Conservation (phyloP, 345 rosid genomes). For the Noccaea bulbosa region DNA sequence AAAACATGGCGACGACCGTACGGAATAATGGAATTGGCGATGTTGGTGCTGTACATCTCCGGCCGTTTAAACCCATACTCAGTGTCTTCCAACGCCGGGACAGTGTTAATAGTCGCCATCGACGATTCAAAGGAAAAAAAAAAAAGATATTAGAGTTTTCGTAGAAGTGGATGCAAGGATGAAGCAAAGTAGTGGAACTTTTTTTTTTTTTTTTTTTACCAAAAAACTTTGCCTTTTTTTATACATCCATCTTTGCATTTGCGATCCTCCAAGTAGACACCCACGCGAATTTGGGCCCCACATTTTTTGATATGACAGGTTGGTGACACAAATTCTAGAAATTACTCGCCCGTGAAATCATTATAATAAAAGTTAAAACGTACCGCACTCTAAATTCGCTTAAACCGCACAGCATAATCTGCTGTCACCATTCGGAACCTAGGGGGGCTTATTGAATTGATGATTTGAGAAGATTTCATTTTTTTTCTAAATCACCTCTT, state of each 20-base stretch:
- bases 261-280: neutral
- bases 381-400: too few relatives aligned
- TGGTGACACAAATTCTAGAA: neutral
- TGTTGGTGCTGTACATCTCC: conserved; percentile 76
- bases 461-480: too few relatives aligned
- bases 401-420: too few relatives aligned
- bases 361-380: too few relatives aligned
- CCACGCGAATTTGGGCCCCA: conserved; percentile 32
- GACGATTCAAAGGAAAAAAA: neutral
- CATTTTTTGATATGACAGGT: neutral
- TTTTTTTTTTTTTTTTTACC: too few relatives aligned
- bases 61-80: conserved; percentile 75
- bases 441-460: too few relatives aligned
- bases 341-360: neutral
- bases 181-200: conserved; percentile 16
- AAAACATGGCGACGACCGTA: conserved; percentile 86
- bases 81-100: conserved; percentile 56
- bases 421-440: too few relatives aligned
- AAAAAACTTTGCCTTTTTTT: neutral
- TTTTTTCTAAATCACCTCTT: too few relatives aligned
- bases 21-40: conserved; percentile 65
- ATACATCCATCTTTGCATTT: too few relatives aligned
- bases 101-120: conserved; percentile 54
- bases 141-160: conserved; percentile 1
- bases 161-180: conserved; percentile 8